These are phyloP conservation scores for Lentinula novae-zelandiae DNA, from an alignment of 1,284 basidiomycete species.

Conservation along the genomic window DNA sequence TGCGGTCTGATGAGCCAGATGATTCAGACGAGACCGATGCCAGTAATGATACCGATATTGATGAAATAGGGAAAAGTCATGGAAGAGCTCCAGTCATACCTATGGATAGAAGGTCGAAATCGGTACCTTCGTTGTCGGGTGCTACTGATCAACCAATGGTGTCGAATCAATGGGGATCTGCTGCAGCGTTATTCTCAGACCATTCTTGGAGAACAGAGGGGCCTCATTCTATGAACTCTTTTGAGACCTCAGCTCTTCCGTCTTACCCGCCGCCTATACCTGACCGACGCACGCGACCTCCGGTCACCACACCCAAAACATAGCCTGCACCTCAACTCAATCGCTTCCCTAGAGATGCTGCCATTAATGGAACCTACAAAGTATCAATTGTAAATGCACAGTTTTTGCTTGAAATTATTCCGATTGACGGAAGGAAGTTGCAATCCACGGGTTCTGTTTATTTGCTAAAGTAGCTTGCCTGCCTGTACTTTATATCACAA, in stretches of 20 bases:
- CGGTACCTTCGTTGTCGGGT: not conserved
- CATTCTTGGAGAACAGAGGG: not conserved
- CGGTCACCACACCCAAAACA: not conserved
- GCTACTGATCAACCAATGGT: not conserved
- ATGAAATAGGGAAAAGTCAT: not conserved
- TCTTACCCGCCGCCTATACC: not conserved
- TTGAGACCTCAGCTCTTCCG: not conserved
- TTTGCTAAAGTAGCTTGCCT: too few relatives aligned
- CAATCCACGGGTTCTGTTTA: too few relatives aligned
- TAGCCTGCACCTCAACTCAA: not conserved
- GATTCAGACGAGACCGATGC: not conserved
- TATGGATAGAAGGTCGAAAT: not conserved
- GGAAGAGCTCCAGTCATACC: constrained; percentile 1
- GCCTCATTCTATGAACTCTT: not conserved
- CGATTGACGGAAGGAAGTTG: too few relatives aligned
- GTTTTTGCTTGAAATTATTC: too few relatives aligned
- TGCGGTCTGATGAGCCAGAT: constrained; percentile 6
- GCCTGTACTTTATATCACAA: too few relatives aligned
- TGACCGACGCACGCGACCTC: not conserved
- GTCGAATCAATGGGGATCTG: not conserved
- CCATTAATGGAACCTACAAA: too few relatives aligned
- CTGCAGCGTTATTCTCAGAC: not conserved
- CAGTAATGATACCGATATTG: not conserved
- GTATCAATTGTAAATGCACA: too few relatives aligned
- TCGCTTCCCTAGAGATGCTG: too few relatives aligned